Evolutionary conservation across 345 rosid species (phyloP).

Genomic region (Nasturtium officinale): DNA sequence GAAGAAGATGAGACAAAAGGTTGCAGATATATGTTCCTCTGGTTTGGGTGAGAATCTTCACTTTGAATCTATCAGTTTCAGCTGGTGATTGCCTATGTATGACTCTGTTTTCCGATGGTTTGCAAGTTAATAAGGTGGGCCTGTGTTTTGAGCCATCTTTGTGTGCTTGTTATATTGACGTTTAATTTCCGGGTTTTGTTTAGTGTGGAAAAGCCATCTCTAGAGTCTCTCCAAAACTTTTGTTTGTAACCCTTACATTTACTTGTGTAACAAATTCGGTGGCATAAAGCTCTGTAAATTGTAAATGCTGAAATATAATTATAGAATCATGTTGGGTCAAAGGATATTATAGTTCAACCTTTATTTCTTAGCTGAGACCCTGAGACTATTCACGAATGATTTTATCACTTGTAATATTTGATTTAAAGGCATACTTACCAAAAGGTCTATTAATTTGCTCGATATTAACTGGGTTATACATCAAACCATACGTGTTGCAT

Average conservation of each 20-base stretch:
- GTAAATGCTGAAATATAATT: constrained; percentile 14
- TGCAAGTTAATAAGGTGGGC: constrained; percentile 20
- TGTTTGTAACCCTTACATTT: constrained; percentile 11
- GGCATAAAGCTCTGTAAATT: constrained; percentile 25
- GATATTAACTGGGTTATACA: background rate
- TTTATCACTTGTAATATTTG: background rate
- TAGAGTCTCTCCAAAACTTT: background rate
- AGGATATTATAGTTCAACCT: background rate
- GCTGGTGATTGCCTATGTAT: constrained; percentile 58
- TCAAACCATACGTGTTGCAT: background rate
- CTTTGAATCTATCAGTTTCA: constrained; percentile 81
- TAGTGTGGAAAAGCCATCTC: background rate
- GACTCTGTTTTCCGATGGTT: constrained; percentile 10
- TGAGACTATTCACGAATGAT: background rate
- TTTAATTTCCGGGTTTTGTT: background rate
- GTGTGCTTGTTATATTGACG: constrained; percentile 24
- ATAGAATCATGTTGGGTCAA: background rate
- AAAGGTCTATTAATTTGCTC: background rate
- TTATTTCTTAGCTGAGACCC: background rate
- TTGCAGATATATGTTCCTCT: constrained; percentile 66
- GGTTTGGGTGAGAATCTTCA: constrained; percentile 60
- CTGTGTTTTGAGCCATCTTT: constrained; percentile 22
- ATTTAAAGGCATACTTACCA: background rate
- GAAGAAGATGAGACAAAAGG: constrained; percentile 69
- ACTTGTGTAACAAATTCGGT: background rate